Percentiles rank a stretch among this genome's conserved stretches.
Conservation (phyloP, 768 basidiomycete species). For the Rhizopogon vulgaris region DNA sequence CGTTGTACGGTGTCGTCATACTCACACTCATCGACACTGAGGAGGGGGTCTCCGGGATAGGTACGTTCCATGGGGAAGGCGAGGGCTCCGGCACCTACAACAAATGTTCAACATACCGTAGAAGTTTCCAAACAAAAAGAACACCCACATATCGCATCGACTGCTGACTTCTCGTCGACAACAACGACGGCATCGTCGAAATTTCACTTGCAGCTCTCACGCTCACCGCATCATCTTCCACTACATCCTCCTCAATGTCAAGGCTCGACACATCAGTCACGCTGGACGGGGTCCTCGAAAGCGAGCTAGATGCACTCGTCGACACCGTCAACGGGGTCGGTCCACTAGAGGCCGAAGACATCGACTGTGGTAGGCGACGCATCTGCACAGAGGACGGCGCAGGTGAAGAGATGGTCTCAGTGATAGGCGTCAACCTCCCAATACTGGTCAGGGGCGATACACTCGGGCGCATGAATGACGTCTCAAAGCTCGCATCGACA, state of each 20-base stretch:
- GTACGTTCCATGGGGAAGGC: slow-evolving; percentile 24
- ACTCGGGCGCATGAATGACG: slow-evolving; percentile 66
- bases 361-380: slow-evolving; percentile 16
- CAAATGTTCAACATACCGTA: slow-evolving; percentile 18
- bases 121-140: slow-evolving; percentile 1
- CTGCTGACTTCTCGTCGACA: slow-evolving; percentile 35
- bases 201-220: slow-evolving; percentile 23
- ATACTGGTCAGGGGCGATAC: slow-evolving; percentile 30
- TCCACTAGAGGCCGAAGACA: slow-evolving; percentile 28
- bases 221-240: slow-evolving; percentile 24
- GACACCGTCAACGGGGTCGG: slow-evolving; percentile 26
- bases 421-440: slow-evolving; percentile 27
- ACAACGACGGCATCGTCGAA: slow-evolving; percentile 52
- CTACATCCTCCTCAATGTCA: slow-evolving; percentile 31
- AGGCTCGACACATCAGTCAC: slow-evolving; percentile 38
- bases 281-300: slow-evolving; percentile 33
- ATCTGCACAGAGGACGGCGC: background rate
- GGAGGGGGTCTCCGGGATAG: slow-evolving; percentile 28
- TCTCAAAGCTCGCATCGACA: slow-evolving; percentile 62
- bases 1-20: slow-evolving; percentile 41
- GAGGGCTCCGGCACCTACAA: slow-evolving; percentile 14
- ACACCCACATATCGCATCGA: slow-evolving; percentile 31
- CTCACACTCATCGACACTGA: slow-evolving; percentile 43
- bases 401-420: slow-evolving; percentile 26
- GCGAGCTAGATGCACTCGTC: slow-evolving; percentile 20